Evolutionary conservation across 108 stramenopile genomes (phyloP), one percentile per base, ranked within the genome.

Genomic region (Nannochloropsis granulata): DNA sequence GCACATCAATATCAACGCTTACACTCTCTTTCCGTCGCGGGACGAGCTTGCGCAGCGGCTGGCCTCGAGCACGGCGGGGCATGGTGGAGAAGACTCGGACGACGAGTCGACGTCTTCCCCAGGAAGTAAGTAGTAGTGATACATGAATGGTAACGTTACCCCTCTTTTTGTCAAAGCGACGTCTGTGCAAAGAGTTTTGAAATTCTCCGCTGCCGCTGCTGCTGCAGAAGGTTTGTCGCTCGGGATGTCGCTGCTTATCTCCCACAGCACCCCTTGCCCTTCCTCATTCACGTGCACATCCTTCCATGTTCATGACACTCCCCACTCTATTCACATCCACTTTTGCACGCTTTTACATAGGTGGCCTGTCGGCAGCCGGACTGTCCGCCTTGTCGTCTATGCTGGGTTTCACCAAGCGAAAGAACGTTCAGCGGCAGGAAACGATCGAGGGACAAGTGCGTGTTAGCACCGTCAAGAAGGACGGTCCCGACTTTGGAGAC

Each of bases 71-170:
- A n/a, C 56, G 7, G 56, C n/a, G 11, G 21, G n/a, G 56, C 21
- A 16, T 2, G 56, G 56, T 9, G 34, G 34, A 34, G 34, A 34
- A 34, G 56, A 71, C 56, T 71, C 56, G 56, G 56, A 71, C 56
- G 56, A 71, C 56, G 71, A 78, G 71, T 23, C 56, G 78, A 24
- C 16, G 79, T 79, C 42, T 79, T 24, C 24, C 42, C 78, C 84
- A 78, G 79, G 26, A 84, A 84, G 34, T 43, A 56, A 89, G 79
- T 92, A 46, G 45, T 46, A 16, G 56, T 71, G 56, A 71, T n/a
- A 10, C 21, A 11, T 71, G 56, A 7, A 82, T 34, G 5, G 34
- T 34, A 34, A 34, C 34, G 34, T 34, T 34, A 5, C 34, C 34
- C 5, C 34, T 34, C 34, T 34, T 3, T 34, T 34, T 34, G 34